Evolutionary conservation across 2,329 filamentous ascomycete genomes (phyloP).

Genomic region (Phialocephala sp.): DNA sequence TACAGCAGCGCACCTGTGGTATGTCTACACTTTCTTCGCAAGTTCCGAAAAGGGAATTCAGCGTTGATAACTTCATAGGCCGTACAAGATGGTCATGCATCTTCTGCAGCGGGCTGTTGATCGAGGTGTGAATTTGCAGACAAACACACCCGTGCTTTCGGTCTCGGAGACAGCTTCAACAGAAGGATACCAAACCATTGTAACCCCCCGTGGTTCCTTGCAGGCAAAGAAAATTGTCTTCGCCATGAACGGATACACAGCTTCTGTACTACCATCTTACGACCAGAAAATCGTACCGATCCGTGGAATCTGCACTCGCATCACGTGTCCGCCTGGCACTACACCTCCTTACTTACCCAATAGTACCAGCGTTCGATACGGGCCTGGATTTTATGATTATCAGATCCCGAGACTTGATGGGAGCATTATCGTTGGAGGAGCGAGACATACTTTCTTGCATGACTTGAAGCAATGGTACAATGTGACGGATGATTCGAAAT

Average conservation of each 20-base stretch:
- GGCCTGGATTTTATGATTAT: slow-evolving; percentile 29
- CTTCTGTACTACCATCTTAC: slow-evolving; percentile 20
- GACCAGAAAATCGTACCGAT: slow-evolving; percentile 63
- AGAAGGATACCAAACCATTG: slow-evolving; percentile 50
- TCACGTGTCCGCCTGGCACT: slow-evolving; percentile 24
- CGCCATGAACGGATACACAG: slow-evolving; percentile 71
- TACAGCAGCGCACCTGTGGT: slow-evolving; percentile 47
- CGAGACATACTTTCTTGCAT: slow-evolving; percentile 42
- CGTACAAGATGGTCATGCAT: slow-evolving; percentile 64
- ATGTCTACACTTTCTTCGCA: background rate
- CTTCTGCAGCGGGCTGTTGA: slow-evolving; percentile 54
- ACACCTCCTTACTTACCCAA: slow-evolving; percentile 20
- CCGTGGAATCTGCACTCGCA: slow-evolving; percentile 39
- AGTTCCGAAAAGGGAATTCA: background rate
- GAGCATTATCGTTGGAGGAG: slow-evolving; percentile 48
- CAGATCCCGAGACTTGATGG: slow-evolving; percentile 40
- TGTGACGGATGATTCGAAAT: slow-evolving; percentile 31
- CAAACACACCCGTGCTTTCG: slow-evolving; percentile 53
- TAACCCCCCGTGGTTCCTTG: slow-evolving; percentile 60
- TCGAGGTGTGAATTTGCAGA: slow-evolving; percentile 55
- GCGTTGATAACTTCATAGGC: slow-evolving; percentile 33
- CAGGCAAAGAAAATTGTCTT: slow-evolving; percentile 60
- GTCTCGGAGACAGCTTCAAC: slow-evolving; percentile 30
- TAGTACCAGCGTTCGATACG: slow-evolving; percentile 18
- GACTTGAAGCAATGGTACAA: slow-evolving; percentile 51